Percentiles rank a stretch among this genome's conserved stretches.
Evolutionary conservation across 306 rosid species (phyloP).

Genomic region (Arachis stenosperma): DNA sequence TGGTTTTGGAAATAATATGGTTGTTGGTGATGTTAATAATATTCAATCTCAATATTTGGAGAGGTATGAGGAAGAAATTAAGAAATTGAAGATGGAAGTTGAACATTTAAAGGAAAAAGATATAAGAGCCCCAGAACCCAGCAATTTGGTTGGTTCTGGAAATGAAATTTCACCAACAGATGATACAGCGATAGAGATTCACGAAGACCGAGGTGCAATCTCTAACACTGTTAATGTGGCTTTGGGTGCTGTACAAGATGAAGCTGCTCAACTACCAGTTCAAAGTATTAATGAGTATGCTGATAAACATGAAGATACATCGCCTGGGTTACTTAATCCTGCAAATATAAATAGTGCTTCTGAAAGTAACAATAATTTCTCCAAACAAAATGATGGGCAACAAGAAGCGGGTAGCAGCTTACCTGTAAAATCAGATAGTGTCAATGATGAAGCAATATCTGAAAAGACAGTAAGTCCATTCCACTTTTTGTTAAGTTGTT

Average conservation of each 20-base stretch:
- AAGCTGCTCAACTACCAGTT: constrained; percentile 47
- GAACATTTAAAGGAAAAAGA: constrained; percentile 61
- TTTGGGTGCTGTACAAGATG: constrained; percentile 43
- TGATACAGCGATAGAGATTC: constrained; percentile 73
- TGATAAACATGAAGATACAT: constrained; percentile 50
- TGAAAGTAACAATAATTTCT: constrained; percentile 47
- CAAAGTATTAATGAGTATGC: constrained; percentile 46
- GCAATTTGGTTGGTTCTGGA: constrained; percentile 46
- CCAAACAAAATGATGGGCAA: constrained; percentile 50
- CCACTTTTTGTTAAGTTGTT: constrained; percentile 26
- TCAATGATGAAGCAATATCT: constrained; percentile 54
- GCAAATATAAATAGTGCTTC: constrained; percentile 41
- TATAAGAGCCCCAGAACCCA: constrained; percentile 46
- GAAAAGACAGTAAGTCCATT: constrained; percentile 65
- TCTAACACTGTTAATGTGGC: constrained; percentile 47
- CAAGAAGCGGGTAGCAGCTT: constrained; percentile 43
- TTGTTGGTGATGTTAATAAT: constrained; percentile 50
- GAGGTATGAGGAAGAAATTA: constrained; percentile 80
- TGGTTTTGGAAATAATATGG: constrained; percentile 49
- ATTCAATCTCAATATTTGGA: constrained; percentile 58
- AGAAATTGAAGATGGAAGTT: constrained; percentile 72
- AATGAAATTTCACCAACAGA: constrained; percentile 49
- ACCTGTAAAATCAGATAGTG: constrained; percentile 48
- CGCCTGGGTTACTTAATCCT: constrained; percentile 45
- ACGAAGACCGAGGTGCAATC: constrained; percentile 66